Evolutionary conservation across 2,329 filamentous ascomycete genomes (phyloP), one percentile per base, ranked within the genome.

Genomic region (Aaosphaeria pasadenensis): DNA sequence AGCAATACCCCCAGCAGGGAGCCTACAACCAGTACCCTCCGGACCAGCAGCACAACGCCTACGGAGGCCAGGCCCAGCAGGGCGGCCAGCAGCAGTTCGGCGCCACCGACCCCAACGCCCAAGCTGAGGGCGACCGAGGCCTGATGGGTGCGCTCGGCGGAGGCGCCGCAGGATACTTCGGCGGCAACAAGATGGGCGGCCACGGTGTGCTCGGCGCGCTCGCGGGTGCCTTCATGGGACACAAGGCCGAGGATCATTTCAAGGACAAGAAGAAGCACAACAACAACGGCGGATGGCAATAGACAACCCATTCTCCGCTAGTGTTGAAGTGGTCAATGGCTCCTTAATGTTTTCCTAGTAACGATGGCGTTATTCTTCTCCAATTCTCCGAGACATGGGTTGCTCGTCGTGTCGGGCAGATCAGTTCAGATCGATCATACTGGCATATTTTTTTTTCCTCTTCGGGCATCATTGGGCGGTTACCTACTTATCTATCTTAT

Each of bases 131-230:
- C 43, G 81, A 84, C 51, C 77, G 82, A 47, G 81, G 81, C 35
- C 68, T 84, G 5, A 75, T 79, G 57, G 79, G 82, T 42, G 76
- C 80, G 3, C 64, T 83, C 4, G 77, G 76, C 11, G 82, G 82
- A 39, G 81, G 78, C 39, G 73, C 79, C 4, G 78, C 80, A 4
- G 82, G 82, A 1, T 77, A 77, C 53, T 77, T 78, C 52, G 70
- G 80, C 5, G 82, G 82, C 13, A 72, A 76, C 57, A 81, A 82
- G 62, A 73, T 79, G 55, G 77, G 73, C 24, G 71, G 73, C n/a
- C 71, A 78, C n/a, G 79, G 79, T 4, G 66, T 85, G 30, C 63
- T 85, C 7, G 82, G 82, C 7, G 77, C 80, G 1, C 62, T 85
- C 30, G 78, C 79, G 4, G 82, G 82, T 47, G 81, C 80, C 0